phyloP scores from a whole-genome alignment of 2,329 filamentous ascomycete genomes.

The Falciphora oryzae region DNA sequence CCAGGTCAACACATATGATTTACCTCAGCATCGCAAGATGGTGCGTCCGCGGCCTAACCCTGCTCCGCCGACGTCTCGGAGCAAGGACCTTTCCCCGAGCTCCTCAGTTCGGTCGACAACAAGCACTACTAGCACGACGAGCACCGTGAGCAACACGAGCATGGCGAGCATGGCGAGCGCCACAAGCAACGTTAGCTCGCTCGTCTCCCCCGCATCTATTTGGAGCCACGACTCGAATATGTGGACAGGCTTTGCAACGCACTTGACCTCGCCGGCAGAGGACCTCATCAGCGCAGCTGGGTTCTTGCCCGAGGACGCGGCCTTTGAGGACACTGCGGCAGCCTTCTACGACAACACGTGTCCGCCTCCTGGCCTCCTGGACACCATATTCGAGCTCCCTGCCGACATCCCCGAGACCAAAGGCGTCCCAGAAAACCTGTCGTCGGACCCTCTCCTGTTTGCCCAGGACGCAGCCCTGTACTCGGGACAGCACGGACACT shows the following conservation, averaged over 20 bases:
- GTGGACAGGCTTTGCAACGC: slow-evolving; percentile 35
- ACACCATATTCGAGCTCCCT: slow-evolving; percentile 35
- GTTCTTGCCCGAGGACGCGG: slow-evolving; percentile 23
- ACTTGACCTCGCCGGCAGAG: slow-evolving; percentile 40
- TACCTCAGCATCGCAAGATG: slow-evolving; percentile 25
- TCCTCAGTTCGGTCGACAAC: slow-evolving; percentile 42
- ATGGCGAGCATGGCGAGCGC: slow-evolving; percentile 31
- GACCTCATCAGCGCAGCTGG: slow-evolving; percentile 29
- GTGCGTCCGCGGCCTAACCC: slow-evolving; percentile 19
- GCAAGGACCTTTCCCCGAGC: slow-evolving; percentile 40
- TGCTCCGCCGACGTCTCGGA: slow-evolving; percentile 22
- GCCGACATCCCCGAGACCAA: slow-evolving; percentile 32
- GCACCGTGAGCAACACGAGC: slow-evolving; percentile 25
- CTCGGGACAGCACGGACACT: background rate
- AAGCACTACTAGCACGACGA: slow-evolving; percentile 27
- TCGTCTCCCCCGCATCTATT: slow-evolving; percentile 42
- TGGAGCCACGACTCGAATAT: slow-evolving; percentile 36
- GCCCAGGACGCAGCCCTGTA: slow-evolving; percentile 27
- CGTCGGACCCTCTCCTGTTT: slow-evolving; percentile 31
- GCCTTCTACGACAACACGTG: slow-evolving; percentile 19
- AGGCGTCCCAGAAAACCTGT: slow-evolving; percentile 21
- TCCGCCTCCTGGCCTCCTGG: slow-evolving; percentile 20
- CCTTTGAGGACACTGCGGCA: slow-evolving; percentile 12
- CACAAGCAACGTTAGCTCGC: slow-evolving; percentile 30
- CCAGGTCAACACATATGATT: slow-evolving; percentile 32